Percentiles rank a stretch among this genome's conserved stretches.
These are phyloP conservation scores for Botrytis hyacinthi DNA, from an alignment of 2,329 filamentous ascomycete genomes.

Conservation along the genomic window DNA sequence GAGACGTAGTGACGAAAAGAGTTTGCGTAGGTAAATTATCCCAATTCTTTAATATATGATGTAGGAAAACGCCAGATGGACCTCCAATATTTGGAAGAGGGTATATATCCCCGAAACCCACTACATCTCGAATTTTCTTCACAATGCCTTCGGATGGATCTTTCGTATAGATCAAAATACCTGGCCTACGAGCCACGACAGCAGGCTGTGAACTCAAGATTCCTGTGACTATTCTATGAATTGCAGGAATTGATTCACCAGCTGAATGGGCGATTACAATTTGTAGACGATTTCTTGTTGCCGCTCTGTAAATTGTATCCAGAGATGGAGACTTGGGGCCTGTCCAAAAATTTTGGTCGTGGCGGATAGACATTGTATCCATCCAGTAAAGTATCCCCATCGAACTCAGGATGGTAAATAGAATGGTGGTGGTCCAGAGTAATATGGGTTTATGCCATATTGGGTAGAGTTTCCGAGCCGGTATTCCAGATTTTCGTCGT, in stretches of 20 bases:
- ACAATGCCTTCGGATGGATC: constrained; percentile 12
- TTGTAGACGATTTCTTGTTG: constrained; percentile 30
- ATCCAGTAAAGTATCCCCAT: constrained; percentile 32
- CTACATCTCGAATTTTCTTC: constrained; percentile 16
- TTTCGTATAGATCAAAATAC: constrained; percentile 36
- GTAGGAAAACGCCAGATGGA: constrained; percentile 47
- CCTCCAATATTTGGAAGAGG: constrained; percentile 44
- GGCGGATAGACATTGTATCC: constrained; percentile 30
- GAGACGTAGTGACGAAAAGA: constrained; percentile 42
- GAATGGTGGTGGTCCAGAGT: constrained; percentile 26
- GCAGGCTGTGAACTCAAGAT: constrained; percentile 24
- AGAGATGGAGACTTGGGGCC: constrained; percentile 23
- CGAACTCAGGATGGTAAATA: constrained; percentile 30
- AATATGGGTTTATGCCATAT: constrained; percentile 32
- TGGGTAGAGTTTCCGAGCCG: constrained; percentile 23
- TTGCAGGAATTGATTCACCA: constrained; percentile 27
- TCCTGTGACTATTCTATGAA: constrained; percentile 26
- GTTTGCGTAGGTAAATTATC: constrained; percentile 46
- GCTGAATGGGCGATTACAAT: constrained; percentile 34
- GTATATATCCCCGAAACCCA: neutral
- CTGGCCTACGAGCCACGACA: constrained; percentile 24
- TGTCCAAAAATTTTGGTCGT: constrained; percentile 28
- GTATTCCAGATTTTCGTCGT: constrained; percentile 24
- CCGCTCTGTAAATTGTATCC: constrained; percentile 32
- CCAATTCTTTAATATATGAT: constrained; percentile 46